Evolutionary conservation across 306 rosid species (phyloP).

Genomic region (Vicia sativa): DNA sequence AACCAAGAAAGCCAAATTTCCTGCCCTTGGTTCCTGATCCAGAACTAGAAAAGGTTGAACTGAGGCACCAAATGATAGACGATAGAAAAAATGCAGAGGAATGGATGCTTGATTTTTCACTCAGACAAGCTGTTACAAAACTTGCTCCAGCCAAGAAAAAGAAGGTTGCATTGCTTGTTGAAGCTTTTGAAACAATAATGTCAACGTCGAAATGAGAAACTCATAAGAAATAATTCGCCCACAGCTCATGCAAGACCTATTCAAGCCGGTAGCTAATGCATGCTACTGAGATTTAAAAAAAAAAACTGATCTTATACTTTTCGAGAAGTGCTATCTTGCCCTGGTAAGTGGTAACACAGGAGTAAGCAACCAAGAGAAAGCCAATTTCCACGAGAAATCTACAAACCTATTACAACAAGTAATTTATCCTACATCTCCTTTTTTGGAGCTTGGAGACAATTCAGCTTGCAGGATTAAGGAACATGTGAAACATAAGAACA

Average conservation of each 20-base stretch:
- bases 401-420: slow-evolving; percentile 30
- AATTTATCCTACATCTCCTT: slow-evolving; percentile 13
- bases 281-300: slow-evolving; percentile 32
- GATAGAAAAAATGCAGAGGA: slow-evolving; percentile 75
- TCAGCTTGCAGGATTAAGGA: slow-evolving; percentile 14
- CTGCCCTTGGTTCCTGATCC: slow-evolving; percentile 60
- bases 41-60: slow-evolving; percentile 62
- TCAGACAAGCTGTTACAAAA: slow-evolving; percentile 65
- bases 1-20: slow-evolving; percentile 65
- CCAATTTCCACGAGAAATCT: slow-evolving; percentile 24
- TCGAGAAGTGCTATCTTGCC: not conserved
- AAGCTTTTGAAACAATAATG: slow-evolving; percentile 83
- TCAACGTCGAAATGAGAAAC: slow-evolving; percentile 55
- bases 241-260: slow-evolving; percentile 53
- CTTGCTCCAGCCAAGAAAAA: slow-evolving; percentile 78
- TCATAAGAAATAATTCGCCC: slow-evolving; percentile 43
- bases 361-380: slow-evolving; percentile 9
- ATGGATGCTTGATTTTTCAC: slow-evolving; percentile 90
- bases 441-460: slow-evolving; percentile 27
- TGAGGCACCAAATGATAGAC: slow-evolving; percentile 75
- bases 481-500: not conserved
- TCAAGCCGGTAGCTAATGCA: slow-evolving; percentile 69
- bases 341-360: slow-evolving; percentile 15
- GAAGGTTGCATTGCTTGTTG: slow-evolving; percentile 86
- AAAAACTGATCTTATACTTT: not conserved